Evolutionary conservation across 2,329 filamentous ascomycete species (phyloP).

Genomic region (Bertia moriformis): DNA sequence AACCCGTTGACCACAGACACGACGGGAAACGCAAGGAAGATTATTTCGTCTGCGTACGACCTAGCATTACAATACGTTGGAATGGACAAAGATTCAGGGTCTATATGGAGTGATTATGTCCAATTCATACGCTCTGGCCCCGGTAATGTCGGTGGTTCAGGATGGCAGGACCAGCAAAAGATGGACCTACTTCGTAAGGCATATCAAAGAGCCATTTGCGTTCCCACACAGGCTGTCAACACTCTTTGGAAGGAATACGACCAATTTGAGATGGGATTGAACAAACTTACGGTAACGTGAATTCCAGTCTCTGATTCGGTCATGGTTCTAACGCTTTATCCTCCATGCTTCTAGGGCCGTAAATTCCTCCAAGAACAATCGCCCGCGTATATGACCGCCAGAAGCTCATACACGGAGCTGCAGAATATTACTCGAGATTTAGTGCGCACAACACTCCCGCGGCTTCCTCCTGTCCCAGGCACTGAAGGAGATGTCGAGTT

Average conservation of each 20-base stretch:
- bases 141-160: conserved; percentile 68
- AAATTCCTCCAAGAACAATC: conserved; percentile 92
- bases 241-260: conserved; percentile 95
- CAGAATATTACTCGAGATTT: conserved; percentile 73
- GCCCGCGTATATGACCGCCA: conserved; percentile 87
- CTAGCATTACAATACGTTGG: conserved; percentile 83
- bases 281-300: conserved; percentile 65
- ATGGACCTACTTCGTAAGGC: conserved; percentile 86
- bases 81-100: conserved; percentile 76
- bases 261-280: conserved; percentile 82
- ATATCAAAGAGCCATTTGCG: conserved; percentile 76
- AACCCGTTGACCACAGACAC: conserved; percentile 76
- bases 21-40: conserved; percentile 60
- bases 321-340: conserved; percentile 2
- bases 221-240: conserved; percentile 73
- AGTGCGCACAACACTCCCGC: conserved; percentile 63
- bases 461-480: conserved; percentile 67
- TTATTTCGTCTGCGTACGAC: conserved; percentile 77
- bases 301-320: conserved; percentile 7
- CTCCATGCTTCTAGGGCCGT: conserved; percentile 52
- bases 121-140: conserved; percentile 82
- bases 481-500: conserved; percentile 82
- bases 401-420: conserved; percentile 77
- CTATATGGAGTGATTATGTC: conserved; percentile 88
- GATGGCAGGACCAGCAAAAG: conserved; percentile 96